Percentiles rank a stretch among this genome's conserved stretches.
These are phyloP conservation scores for Aspergillus brunneoviolaceus DNA, from an alignment of 2,329 filamentous ascomycete genomes.

Conservation along the genomic window DNA sequence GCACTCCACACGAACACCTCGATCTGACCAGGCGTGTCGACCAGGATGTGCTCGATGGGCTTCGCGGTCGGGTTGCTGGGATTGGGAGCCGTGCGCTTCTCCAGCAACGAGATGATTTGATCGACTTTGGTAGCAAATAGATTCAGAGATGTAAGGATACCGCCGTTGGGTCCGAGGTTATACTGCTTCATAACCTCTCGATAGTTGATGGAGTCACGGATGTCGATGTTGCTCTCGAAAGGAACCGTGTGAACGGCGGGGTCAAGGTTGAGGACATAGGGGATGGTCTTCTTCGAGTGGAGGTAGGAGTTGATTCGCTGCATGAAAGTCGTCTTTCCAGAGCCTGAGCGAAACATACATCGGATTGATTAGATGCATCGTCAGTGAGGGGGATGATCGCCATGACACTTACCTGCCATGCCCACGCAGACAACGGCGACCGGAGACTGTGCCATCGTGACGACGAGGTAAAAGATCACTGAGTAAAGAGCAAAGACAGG, in stretches of 20 bases:
- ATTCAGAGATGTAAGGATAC: slow-evolving; percentile 92
- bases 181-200: slow-evolving; percentile 99
- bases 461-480: not conserved
- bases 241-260: slow-evolving; percentile 90
- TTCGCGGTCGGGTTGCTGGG: slow-evolving; percentile 47
- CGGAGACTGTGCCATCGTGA: slow-evolving; percentile 55
- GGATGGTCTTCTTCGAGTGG: slow-evolving; percentile 74
- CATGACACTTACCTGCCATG: slow-evolving; percentile 72
- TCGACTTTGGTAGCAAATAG: slow-evolving; percentile 98
- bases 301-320: slow-evolving; percentile 94
- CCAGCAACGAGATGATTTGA: slow-evolving; percentile 82
- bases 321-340: slow-evolving; percentile 99
- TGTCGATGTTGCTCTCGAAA: slow-evolving; percentile 97
- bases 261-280: slow-evolving; percentile 96
- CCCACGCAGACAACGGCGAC: slow-evolving; percentile 89
- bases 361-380: slow-evolving; percentile 8
- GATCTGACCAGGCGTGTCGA: slow-evolving; percentile 96
- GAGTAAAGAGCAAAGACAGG: not conserved
- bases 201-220: slow-evolving; percentile 98
- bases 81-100: slow-evolving; percentile 75
- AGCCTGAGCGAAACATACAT: slow-evolving; percentile 55
- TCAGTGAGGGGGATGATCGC: slow-evolving; percentile 5
- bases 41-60: slow-evolving; percentile 77
- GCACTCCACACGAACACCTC: slow-evolving; percentile 99
- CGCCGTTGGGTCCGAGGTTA: slow-evolving; percentile 94